These are phyloP conservation scores for Phytophthora multivora DNA, from an alignment of 352 stramenopile genomes.

Conservation along the genomic window DNA sequence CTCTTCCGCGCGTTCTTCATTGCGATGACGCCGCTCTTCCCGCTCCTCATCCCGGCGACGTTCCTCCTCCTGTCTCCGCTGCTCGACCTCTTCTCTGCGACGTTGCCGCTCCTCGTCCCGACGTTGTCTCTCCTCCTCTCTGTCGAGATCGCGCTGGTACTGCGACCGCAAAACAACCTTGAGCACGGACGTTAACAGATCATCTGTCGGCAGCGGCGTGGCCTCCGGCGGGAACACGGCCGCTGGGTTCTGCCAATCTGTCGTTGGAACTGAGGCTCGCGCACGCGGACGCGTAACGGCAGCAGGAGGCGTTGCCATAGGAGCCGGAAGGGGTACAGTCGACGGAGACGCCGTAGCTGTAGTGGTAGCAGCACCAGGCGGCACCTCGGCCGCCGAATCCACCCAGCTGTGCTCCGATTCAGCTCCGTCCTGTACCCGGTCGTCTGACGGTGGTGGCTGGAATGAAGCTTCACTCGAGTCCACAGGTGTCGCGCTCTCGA, in stretches of 20 bases:
- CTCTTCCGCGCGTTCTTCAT: slow-evolving; percentile 38
- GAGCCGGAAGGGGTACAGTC: not conserved
- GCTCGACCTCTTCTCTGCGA: slow-evolving; percentile 31
- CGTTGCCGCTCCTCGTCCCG: slow-evolving; percentile 36
- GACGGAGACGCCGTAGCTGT: slow-evolving; percentile 1
- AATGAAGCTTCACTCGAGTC: slow-evolving; percentile 26
- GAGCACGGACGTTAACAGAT: slow-evolving; percentile 38
- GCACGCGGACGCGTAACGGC: slow-evolving; percentile 7
- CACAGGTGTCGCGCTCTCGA: slow-evolving; percentile 13
- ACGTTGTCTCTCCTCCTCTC: slow-evolving; percentile 34
- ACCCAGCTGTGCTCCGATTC: slow-evolving; percentile 37
- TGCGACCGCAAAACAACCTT: slow-evolving; percentile 43
- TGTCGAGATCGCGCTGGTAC: slow-evolving; percentile 42
- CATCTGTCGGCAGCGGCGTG: slow-evolving; percentile 27
- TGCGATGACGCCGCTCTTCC: slow-evolving; percentile 32
- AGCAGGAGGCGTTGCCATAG: slow-evolving; percentile 2
- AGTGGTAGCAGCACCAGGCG: not conserved
- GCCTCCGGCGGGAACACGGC: slow-evolving; percentile 23
- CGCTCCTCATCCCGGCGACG: slow-evolving; percentile 43
- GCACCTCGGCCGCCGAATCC: slow-evolving; percentile 16
- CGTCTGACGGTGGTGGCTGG: slow-evolving; percentile 20
- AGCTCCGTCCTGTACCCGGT: slow-evolving; percentile 23
- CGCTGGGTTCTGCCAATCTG: slow-evolving; percentile 30
- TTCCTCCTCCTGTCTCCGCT: slow-evolving; percentile 38
- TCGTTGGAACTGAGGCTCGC: slow-evolving; percentile 4